A percentile compares a stretch with the other conserved stretches of the same genome.
Evolutionary conservation across 805 yeast species (phyloP).

Genomic region (Nakazawaea peltata): DNA sequence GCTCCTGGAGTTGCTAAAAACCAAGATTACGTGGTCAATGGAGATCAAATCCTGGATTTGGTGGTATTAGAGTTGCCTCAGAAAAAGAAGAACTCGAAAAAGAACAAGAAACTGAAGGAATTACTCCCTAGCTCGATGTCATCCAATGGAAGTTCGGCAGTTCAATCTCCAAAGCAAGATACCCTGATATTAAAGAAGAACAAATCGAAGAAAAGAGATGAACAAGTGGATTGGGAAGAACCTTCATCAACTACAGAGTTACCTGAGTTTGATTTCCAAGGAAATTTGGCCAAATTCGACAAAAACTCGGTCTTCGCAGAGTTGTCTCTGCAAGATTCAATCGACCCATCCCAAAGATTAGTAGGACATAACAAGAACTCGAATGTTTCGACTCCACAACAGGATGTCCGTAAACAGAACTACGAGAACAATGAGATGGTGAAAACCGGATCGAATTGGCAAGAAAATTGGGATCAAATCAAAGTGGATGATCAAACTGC

Average conservation of each 20-base stretch:
- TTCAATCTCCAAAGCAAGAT: too few relatives aligned
- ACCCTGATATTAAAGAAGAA: too few relatives aligned
- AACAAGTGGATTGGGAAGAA: slow-evolving; percentile 46
- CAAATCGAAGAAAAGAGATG: slow-evolving; percentile 12
- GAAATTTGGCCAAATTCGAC: slow-evolving; percentile 75
- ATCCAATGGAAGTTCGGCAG: too few relatives aligned
- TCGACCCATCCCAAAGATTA: slow-evolving; percentile 52
- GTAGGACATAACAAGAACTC: slow-evolving; percentile 64
- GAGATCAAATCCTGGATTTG: slow-evolving; percentile 40
- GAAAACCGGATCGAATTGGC: slow-evolving; percentile 30
- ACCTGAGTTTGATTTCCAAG: slow-evolving; percentile 79
- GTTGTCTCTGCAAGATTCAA: slow-evolving; percentile 54
- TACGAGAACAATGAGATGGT: slow-evolving; percentile 72
- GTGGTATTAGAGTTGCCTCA: slow-evolving; percentile 48
- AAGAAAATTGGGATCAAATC: slow-evolving; percentile 48
- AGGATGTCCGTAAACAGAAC: slow-evolving; percentile 30
- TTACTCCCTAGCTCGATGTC: slow-evolving; percentile 3
- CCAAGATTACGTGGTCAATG: slow-evolving; percentile 16
- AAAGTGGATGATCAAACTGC: slow-evolving; percentile 12
- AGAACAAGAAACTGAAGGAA: slow-evolving; percentile 11
- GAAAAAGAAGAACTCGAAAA: slow-evolving; percentile 15
- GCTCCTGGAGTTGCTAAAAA: background rate
- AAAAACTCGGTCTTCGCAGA: slow-evolving; percentile 74
- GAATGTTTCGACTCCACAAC: slow-evolving; percentile 1
- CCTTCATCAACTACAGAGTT: slow-evolving; percentile 18